These are phyloP conservation scores for Spizellomyces punctatus DNA, from an alignment of 192 early-diverging fungal genomes.

Conservation along the genomic window DNA sequence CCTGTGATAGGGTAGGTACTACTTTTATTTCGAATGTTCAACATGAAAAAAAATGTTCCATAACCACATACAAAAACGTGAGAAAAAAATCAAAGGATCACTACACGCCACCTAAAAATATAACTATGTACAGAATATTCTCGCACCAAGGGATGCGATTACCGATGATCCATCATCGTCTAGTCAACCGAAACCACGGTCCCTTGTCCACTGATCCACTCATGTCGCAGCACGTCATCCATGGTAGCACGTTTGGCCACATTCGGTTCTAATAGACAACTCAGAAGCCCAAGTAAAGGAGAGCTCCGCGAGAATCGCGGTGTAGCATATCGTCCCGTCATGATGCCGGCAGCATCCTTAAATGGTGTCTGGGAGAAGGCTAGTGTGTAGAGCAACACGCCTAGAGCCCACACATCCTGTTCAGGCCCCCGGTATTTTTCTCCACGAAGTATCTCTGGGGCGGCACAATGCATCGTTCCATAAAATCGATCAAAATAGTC, in stretches of 20 bases:
- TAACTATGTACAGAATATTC: too few species aligned
- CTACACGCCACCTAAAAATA: too few species aligned
- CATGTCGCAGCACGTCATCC: conserved; percentile 70
- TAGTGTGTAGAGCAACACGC: conserved; percentile 75
- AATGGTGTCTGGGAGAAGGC: conserved; percentile 62
- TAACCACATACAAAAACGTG: too few species aligned
- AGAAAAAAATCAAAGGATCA: too few species aligned
- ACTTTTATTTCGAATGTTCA: too few species aligned
- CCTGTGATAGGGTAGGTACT: too few species aligned
- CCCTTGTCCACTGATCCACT: conserved; percentile 59
- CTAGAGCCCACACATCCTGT: conserved; percentile 80
- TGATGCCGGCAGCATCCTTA: conserved; percentile 8
- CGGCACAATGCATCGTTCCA: conserved; percentile 76
- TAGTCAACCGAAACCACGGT: neutral
- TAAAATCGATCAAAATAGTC: conserved; percentile 71
- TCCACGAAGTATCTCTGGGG: conserved; percentile 71
- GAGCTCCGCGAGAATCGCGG: conserved; percentile 20
- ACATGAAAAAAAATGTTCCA: too few species aligned
- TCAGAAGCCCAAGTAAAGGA: conserved; percentile 54
- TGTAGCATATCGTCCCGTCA: conserved; percentile 7
- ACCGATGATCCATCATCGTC: neutral
- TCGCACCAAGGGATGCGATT: too few species aligned
- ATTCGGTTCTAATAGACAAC: conserved; percentile 75
- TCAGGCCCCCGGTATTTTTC: conserved; percentile 75
- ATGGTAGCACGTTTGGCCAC: conserved; percentile 73